A percentile compares a stretch with the other conserved stretches of the same genome.
Conservation (phyloP, 2,329 filamentous ascomycete species). For the Cucurbitaria berberidis region DNA sequence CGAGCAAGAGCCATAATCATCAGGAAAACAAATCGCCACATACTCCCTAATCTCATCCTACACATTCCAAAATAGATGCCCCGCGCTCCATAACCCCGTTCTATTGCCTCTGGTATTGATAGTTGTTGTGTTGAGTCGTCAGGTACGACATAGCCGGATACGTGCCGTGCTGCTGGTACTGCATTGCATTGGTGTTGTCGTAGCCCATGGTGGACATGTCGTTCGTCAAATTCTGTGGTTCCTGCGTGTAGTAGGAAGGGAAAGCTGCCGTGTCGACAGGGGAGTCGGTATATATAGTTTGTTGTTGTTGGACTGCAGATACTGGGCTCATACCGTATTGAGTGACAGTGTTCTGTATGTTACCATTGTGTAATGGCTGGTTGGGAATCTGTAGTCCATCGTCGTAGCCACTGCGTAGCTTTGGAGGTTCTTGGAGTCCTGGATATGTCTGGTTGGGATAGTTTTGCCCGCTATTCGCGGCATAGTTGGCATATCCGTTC, state of each 20-base stretch:
- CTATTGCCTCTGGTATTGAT: constrained; percentile 40
- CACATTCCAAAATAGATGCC: background rate
- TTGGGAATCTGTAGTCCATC: constrained; percentile 39
- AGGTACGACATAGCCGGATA: constrained; percentile 46
- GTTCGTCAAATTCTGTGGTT: constrained; percentile 35
- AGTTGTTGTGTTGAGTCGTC: constrained; percentile 38
- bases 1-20: constrained; percentile 5
- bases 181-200: constrained; percentile 35
- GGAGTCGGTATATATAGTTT: constrained; percentile 44
- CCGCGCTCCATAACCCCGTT: background rate
- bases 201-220: constrained; percentile 33
- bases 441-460: constrained; percentile 45
- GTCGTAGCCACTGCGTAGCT: constrained; percentile 35
- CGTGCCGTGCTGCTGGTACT: constrained; percentile 34
- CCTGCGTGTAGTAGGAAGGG: constrained; percentile 42
- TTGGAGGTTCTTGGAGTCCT: constrained; percentile 38
- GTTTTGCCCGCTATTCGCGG: constrained; percentile 18
- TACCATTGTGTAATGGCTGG: constrained; percentile 35
- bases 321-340: constrained; percentile 39
- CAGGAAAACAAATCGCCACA: constrained; percentile 1
- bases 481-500: constrained; percentile 31
- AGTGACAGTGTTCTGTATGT: constrained; percentile 29
- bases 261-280: constrained; percentile 45
- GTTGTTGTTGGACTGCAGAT: constrained; percentile 37
- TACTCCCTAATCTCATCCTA: background rate